These are phyloP conservation scores for Cladosporium sp. DNA, from an alignment of 2,329 filamentous ascomycete genomes.

Conservation along the genomic window DNA sequence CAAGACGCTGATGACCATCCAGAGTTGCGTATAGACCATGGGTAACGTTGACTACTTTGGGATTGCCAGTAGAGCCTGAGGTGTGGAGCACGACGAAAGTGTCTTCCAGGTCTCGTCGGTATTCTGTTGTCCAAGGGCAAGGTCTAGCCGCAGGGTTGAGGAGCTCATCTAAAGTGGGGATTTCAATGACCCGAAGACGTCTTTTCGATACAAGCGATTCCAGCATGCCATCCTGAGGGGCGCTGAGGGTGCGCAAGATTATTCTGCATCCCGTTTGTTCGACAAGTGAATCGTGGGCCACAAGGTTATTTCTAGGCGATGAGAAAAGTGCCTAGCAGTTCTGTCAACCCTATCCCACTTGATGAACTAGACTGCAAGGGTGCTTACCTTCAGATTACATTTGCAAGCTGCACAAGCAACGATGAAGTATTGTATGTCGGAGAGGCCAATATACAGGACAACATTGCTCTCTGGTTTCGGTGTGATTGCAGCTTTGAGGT, in stretches of 20 bases:
- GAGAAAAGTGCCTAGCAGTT: conserved; percentile 11
- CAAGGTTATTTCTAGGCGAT: conserved; percentile 13
- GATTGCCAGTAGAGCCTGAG: conserved; percentile 19
- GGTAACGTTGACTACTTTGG: conserved; percentile 14
- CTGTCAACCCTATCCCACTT: background rate
- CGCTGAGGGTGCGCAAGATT: background rate
- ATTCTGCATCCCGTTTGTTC: conserved; percentile 11
- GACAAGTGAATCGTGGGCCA: conserved; percentile 11
- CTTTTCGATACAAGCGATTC: background rate
- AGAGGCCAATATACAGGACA: conserved; percentile 15
- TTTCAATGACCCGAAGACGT: background rate
- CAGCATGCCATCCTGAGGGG: background rate
- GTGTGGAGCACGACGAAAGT: conserved; percentile 19
- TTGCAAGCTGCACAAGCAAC: conserved; percentile 16
- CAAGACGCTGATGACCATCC: conserved; percentile 12
- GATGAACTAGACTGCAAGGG: background rate
- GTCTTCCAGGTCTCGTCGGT: background rate
- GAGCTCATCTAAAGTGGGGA: background rate
- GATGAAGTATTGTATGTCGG: conserved; percentile 17
- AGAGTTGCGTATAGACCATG: conserved; percentile 9
- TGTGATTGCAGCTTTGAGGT: background rate
- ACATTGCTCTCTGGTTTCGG: conserved; percentile 4
- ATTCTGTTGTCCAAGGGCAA: background rate
- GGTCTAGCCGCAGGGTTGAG: background rate
- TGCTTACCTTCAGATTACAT: conserved; percentile 5